Evolutionary conservation across 164 flowering plant genomes (phyloP), one percentile per base, ranked within the genome.

Genomic region (Saururus chinensis): DNA sequence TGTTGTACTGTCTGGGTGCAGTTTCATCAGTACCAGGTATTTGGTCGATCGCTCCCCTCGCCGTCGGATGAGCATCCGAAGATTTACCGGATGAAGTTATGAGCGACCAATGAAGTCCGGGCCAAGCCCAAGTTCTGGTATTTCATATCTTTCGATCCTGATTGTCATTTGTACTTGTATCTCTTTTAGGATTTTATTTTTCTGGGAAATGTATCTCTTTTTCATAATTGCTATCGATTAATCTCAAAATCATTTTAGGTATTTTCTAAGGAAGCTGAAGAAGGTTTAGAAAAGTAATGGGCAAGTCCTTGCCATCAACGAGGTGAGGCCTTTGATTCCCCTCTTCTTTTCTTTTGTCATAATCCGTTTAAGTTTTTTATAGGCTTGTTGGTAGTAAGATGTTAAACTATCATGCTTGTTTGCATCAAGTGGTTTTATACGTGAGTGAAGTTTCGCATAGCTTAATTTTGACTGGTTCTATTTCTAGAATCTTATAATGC

Each of bases 11-110:
- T 30, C 37, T 30, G 37, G 49, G 14, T 17, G 49, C 85, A 89
- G 96, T 85, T 83, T 64, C 96, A 89, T 70, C 93, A 89, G 76
- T 89, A 82, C 72, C 96, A 89, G 75, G 96, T 89, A 54, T 91
- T 89, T 3, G 96, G 96, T 23, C 79, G 96, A 67, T 89, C 81
- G 41, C 83, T 89, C 26, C 96, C 93, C 0, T 63, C 93, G 4
- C 86, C 81, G 57, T 23, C 69, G 0, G 93, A 86, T 74, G 84
- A 84, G 69, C 85, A 83, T 45, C 96, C 96, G 9, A 89, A 89
- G 86, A 86, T 89, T 62, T 89, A 84, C 74, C 71, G 96, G n/a
- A 86, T 88, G 96, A 88, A 88, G 78, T 83, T 88, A 9, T 88
- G 95, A 91, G 89, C 89, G 11, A 85, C 90, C 45, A 87, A 87